Percentiles rank a stretch among this genome's conserved stretches.
Conservation (phyloP, 352 stramenopile genomes). For the Globisporangium canariense region DNA sequence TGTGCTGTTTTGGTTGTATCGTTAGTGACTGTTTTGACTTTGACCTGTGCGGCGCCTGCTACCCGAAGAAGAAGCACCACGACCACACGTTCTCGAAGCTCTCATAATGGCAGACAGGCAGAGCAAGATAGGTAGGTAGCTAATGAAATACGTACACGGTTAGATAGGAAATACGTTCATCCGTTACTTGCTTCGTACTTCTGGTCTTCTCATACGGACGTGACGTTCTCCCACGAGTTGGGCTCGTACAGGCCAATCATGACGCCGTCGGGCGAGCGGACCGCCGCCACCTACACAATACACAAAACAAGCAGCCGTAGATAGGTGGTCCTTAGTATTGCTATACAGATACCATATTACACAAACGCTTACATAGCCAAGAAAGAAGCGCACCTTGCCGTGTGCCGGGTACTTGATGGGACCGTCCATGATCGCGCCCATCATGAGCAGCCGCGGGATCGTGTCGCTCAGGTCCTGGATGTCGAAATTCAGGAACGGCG, state of each 20-base stretch:
- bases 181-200: background rate
- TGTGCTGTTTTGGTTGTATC: background rate
- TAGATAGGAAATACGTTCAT: background rate
- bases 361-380: background rate
- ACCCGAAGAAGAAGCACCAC: background rate
- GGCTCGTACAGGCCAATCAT: conserved; percentile 92
- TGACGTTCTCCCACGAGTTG: conserved; percentile 85
- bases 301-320: background rate
- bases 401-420: conserved; percentile 92
- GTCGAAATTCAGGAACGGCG: conserved; percentile 91
- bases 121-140: background rate
- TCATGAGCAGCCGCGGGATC: conserved; percentile 79
- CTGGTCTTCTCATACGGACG: conserved; percentile 29
- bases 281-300: conserved; percentile 58
- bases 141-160: background rate
- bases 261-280: conserved; percentile 87
- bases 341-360: background rate
- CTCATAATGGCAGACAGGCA: background rate
- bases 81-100: conserved; percentile 16
- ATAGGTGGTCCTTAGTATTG: background rate
- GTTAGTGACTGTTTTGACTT: conserved; percentile 36
- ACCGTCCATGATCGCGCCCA: conserved; percentile 88
- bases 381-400: conserved; percentile 53
- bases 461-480: conserved; percentile 86
- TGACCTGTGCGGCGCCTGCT: conserved; percentile 26